Evolutionary conservation across 2,329 filamentous ascomycete species (phyloP), one percentile per base, ranked within the genome.

Genomic region (Sordariomycetes sp.): DNA sequence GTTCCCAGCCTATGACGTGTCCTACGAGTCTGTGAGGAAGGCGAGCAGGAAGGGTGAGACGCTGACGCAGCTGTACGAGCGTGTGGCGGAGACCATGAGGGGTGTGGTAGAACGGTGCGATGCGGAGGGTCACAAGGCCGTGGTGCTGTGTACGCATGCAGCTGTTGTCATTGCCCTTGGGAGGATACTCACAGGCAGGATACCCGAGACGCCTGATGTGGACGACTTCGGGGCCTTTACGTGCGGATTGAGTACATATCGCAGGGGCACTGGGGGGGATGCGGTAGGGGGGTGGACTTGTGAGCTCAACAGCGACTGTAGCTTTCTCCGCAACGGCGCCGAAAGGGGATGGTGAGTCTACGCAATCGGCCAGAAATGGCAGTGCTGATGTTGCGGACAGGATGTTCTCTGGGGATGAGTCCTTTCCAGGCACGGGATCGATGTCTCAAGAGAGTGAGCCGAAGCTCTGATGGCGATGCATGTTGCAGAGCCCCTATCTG

Each of bases 161-260:
- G 92, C 92, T 4, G 77, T 81, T 9, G 73, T 96, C 48, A 95
- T 98, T 52, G 82, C 84, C 8, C 73, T 92, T 44, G 90, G 90
- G 1, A 72, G 92, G 26, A 79, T 77, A 1, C 63, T 98, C 46
- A 95, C 88, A 3, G 87, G 86, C 0, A 48, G 58, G 15, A 79
- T 90, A 70, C 88, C 88, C 0, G 70, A 75, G 1, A 75, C 82
- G 51, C 66, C 77, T 20, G 75, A 74, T 7, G 72, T 72, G 34
- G 82, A 92, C 42, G 88, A 95, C 55, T 95, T 94, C 53, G 66
- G 72, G 39, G 86, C 86, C 40, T 94, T 81, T 54, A 94, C 87
- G 2, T 90, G 86, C 50, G 80, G 84, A 1, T 54, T 94, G 46
- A 87, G 77, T 45, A 75, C 75, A 25, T 95, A 64, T 44, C 53